phyloP scores from a whole-genome alignment of 2,329 filamentous ascomycete species.

The Venturia pyrina region DNA sequence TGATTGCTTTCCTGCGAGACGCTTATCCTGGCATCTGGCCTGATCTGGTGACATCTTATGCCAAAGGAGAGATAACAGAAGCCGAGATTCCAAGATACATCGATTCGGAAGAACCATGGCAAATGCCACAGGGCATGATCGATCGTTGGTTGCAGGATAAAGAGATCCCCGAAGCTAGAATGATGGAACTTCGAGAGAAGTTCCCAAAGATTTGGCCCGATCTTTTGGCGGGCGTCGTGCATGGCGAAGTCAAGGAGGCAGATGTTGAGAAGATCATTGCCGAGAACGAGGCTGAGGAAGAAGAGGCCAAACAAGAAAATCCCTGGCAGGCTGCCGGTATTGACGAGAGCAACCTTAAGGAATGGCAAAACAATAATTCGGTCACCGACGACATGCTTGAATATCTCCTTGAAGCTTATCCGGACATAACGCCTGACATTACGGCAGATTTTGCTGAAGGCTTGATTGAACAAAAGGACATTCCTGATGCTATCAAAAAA shows the following conservation, averaged over 20 bases:
- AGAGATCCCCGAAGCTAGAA: not conserved
- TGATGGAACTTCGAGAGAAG: not conserved
- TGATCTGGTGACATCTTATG: not conserved
- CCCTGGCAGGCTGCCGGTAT: not conserved
- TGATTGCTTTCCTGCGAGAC: not conserved
- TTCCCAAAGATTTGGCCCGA: not conserved
- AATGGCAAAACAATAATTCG: not conserved
- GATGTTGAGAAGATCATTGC: not conserved
- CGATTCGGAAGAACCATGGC: not conserved
- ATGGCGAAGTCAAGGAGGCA: not conserved
- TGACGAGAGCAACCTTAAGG: not conserved
- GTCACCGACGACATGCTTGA: not conserved
- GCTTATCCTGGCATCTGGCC: conserved; percentile 4
- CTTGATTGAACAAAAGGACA: conserved; percentile 1
- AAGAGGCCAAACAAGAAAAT: not conserved
- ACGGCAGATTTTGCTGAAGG: not conserved
- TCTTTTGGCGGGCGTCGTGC: not conserved
- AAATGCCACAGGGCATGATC: not conserved
- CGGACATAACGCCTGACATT: not conserved
- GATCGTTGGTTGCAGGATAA: not conserved
- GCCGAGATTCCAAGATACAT: conserved; percentile 1
- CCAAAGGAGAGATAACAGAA: not conserved
- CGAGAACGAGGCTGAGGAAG: not conserved
- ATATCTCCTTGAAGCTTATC: conserved; percentile 1
- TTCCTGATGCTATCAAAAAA: conserved; percentile 1